Percentiles rank a stretch among this genome's conserved stretches.
phyloP scores from a whole-genome alignment of 768 basidiomycete species.

The Boletus bicolor region DNA sequence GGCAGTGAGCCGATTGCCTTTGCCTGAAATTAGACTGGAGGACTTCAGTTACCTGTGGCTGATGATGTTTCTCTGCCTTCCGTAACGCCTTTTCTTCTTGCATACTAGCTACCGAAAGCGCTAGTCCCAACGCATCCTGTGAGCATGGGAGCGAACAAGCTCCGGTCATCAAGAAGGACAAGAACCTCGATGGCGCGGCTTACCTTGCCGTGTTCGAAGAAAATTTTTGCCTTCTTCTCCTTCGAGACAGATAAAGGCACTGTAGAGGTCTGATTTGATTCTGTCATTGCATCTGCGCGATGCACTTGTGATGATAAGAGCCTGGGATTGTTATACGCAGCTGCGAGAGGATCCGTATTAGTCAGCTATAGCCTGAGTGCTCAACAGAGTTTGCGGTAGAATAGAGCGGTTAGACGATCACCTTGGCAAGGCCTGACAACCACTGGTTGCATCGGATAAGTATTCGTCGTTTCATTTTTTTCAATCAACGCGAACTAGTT shows the following conservation, averaged over 20 bases:
- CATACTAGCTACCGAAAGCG: conserved; percentile 42
- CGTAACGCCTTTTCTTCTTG: conserved; percentile 44
- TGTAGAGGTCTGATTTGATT: conserved; percentile 24
- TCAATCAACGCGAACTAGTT: conserved; percentile 9
- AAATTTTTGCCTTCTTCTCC: conserved; percentile 28
- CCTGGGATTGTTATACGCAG: conserved; percentile 9
- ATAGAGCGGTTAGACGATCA: conserved; percentile 13
- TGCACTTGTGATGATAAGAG: conserved; percentile 18
- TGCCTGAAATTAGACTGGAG: conserved; percentile 9
- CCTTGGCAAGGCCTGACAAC: conserved; percentile 20
- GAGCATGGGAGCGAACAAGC: conserved; percentile 14
- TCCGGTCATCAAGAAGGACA: conserved; percentile 20
- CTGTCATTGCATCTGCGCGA: conserved; percentile 22
- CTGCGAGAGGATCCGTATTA: conserved; percentile 10
- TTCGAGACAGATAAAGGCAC: conserved; percentile 23
- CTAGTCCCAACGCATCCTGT: conserved; percentile 48
- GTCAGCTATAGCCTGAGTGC: conserved; percentile 14
- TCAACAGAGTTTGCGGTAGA: conserved; percentile 13
- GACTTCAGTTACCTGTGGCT: conserved; percentile 34
- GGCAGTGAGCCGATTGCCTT: conserved; percentile 20
- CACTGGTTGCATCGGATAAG: conserved; percentile 8
- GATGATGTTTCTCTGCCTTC: conserved; percentile 40
- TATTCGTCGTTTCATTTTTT: conserved; percentile 7
- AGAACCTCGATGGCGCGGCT: conserved; percentile 15
- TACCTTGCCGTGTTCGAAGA: conserved; percentile 34